A percentile compares a stretch with the other conserved stretches of the same genome.
Evolutionary conservation across 2,329 filamentous ascomycete species (phyloP).

Genomic region (Talaromyces sp.): DNA sequence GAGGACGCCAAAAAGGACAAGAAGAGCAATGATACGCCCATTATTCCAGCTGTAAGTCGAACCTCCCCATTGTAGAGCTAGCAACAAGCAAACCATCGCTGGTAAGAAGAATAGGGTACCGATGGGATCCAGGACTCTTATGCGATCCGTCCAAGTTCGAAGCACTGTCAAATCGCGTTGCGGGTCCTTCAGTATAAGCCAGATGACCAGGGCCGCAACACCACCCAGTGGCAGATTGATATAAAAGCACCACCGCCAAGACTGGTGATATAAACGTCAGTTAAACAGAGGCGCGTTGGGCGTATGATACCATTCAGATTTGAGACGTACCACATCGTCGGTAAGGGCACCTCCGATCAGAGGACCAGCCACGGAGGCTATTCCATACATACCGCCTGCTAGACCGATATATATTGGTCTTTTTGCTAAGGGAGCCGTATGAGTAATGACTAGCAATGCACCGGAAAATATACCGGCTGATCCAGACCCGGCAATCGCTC

Average conservation of each 20-base stretch:
- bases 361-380: background rate
- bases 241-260: background rate
- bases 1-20: background rate
- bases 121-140: background rate
- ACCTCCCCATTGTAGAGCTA: background rate
- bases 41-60: background rate
- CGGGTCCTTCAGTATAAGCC: background rate
- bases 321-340: slow-evolving; percentile 32
- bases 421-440: background rate
- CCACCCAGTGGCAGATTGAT: background rate
- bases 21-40: background rate
- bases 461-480: background rate
- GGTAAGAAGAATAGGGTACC: background rate
- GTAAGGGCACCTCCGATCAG: background rate
- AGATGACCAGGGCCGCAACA: background rate
- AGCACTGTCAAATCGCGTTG: background rate
- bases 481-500: background rate
- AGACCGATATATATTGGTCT: background rate
- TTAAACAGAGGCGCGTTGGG: background rate
- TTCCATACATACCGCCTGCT: background rate
- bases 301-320: slow-evolving; percentile 19
- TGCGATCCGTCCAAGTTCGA: background rate
- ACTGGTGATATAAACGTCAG: background rate
- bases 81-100: background rate
- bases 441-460: background rate